Base-by-base conservation (phyloP, 805 yeast species). In the Starmera caribaea region DNA sequence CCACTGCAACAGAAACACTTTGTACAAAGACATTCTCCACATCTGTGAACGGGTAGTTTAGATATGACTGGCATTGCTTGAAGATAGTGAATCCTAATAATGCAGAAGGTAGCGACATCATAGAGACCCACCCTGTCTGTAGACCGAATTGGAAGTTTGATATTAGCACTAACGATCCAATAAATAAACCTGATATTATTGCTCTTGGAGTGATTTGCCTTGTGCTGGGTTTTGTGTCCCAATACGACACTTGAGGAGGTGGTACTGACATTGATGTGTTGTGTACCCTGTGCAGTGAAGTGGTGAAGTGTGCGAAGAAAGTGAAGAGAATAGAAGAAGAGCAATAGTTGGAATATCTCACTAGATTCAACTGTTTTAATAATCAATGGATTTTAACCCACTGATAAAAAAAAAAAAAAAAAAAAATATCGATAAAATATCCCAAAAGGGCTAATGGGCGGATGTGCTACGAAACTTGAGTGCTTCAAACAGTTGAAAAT, bases 51-150 rank as follows among this genome's bases (percentile, higher is more conserved):
- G 79, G 78, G 30, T 59, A 59, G 7, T 49, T 46, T 11, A 69
- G 40, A 5, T 46, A 40, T 2, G 47, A 38, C 17, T 68, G 66
- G 3, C 81, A 50, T 4, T 76, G 62, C 49, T 79, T 85, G 66
- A 89, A 90, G 15, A 83, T 65, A 1, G 96, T 82, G 57, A 78
- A 89, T 0, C 95, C 96, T 21, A 90, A 61, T 38, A 90, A 61
- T 0, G 97, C 96, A 5, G 96, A 81, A 0, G 98, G 97, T 40
- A 90, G 66, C 16, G 96, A 84, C 98, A 90, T 92, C 98, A 90
- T 90, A 10, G 96, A 87, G 6, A 92, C 96, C 98, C 98, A 90
- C 2, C 98, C 98, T 0, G 97, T 90, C 56, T 90, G 98, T 16
- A 90, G 66, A 1, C 97, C 98, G 57, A 90, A 90, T 57, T 90